phyloP scores from a whole-genome alignment of 768 basidiomycete genomes.

The Chalciporus chontae region DNA sequence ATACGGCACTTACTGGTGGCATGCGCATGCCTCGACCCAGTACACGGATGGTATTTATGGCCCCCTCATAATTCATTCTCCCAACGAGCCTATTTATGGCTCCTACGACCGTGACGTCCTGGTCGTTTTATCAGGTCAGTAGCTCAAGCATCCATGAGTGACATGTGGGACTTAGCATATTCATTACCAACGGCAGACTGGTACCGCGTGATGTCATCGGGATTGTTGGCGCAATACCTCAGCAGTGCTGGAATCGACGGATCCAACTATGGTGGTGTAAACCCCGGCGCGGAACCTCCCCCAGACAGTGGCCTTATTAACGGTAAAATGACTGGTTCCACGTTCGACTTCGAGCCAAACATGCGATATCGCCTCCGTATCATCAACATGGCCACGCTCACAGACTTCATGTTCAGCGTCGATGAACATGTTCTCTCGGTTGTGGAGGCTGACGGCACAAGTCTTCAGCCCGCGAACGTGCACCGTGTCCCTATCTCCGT shows the following conservation, averaged over 20 bases:
- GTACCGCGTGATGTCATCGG: slow-evolving; percentile 32
- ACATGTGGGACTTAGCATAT: neutral
- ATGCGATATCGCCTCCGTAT: slow-evolving; percentile 45
- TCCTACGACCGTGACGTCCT: slow-evolving; percentile 40
- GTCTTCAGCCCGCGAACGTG: slow-evolving; percentile 37
- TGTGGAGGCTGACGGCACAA: slow-evolving; percentile 47
- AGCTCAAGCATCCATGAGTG: neutral
- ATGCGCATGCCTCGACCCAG: slow-evolving; percentile 36
- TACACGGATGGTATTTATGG: slow-evolving; percentile 52
- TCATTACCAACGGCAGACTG: slow-evolving; percentile 22
- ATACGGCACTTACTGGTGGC: slow-evolving; percentile 49
- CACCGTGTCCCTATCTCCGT: slow-evolving; percentile 39
- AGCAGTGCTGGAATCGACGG: slow-evolving; percentile 23
- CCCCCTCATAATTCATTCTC: slow-evolving; percentile 44
- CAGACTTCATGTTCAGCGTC: slow-evolving; percentile 42
- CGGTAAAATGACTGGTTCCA: slow-evolving; percentile 23
- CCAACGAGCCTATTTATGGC: slow-evolving; percentile 28
- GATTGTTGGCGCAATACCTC: slow-evolving; percentile 30
- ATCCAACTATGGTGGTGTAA: slow-evolving; percentile 29
- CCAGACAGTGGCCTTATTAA: slow-evolving; percentile 38
- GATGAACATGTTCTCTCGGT: slow-evolving; percentile 45
- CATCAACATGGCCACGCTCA: slow-evolving; percentile 46
- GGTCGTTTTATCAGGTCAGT: slow-evolving; percentile 34
- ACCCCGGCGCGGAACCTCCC: slow-evolving; percentile 34
- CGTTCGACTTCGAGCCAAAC: slow-evolving; percentile 34